Conservation (phyloP, 2,329 filamentous ascomycete genomes). For the Colletotrichum navitas region DNA sequence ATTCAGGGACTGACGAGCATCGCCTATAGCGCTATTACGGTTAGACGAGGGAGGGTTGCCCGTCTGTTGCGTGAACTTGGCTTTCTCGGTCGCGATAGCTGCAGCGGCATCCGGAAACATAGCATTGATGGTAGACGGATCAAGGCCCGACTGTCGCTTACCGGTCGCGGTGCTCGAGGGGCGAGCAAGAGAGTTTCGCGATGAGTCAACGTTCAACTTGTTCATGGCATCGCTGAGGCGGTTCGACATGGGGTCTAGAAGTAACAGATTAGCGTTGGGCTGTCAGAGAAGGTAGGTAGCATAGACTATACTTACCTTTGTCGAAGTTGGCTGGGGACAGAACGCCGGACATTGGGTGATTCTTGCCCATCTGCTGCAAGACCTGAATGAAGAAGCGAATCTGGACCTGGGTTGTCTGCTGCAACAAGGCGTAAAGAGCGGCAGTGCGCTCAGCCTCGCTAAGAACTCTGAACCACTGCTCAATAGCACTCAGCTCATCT, state of each 20-base stretch:
- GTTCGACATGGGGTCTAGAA: slow-evolving; percentile 93
- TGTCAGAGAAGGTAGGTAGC: not conserved
- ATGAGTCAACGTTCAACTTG: slow-evolving; percentile 89
- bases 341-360: slow-evolving; percentile 95
- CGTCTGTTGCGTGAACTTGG: slow-evolving; percentile 95
- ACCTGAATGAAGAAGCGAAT: slow-evolving; percentile 99
- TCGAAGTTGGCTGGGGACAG: slow-evolving; percentile 96
- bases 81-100: slow-evolving; percentile 98
- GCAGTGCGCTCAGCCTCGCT: slow-evolving; percentile 97
- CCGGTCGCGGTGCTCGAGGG: slow-evolving; percentile 81
- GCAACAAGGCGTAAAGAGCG: slow-evolving; percentile 92
- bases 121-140: slow-evolving; percentile 92
- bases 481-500: slow-evolving; percentile 97
- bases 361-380: slow-evolving; percentile 98
- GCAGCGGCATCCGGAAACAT: slow-evolving; percentile 99
- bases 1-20: slow-evolving; percentile 79
- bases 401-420: slow-evolving; percentile 99
- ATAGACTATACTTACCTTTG: slow-evolving; percentile 75
- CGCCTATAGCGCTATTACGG: slow-evolving; percentile 87
- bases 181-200: slow-evolving; percentile 87
- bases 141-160: slow-evolving; percentile 95
- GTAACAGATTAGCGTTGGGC: slow-evolving; percentile 43
- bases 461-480: slow-evolving; percentile 98
- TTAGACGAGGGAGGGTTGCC: slow-evolving; percentile 91
- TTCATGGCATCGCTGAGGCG: slow-evolving; percentile 96